Evolutionary conservation across 2,329 filamentous ascomycete species (phyloP), one percentile per base, ranked within the genome.

Genomic region (Plectosphaerella cucumerina): DNA sequence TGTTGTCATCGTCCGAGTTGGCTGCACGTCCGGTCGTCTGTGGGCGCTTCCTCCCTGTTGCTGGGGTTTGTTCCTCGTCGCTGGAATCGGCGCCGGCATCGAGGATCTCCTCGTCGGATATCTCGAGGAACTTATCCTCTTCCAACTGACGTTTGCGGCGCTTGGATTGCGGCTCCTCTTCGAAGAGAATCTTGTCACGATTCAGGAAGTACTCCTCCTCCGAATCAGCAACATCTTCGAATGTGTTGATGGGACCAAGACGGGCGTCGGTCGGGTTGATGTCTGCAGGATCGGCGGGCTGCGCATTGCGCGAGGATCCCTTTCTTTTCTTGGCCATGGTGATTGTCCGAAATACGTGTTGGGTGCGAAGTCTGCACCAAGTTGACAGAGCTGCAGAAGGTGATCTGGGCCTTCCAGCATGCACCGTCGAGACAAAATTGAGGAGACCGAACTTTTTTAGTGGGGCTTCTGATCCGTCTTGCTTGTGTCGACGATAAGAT

Each of bases 151-250:
- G 87, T 60, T 86, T 84, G 62, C 85, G 78, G 57, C 89, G 84
- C 73, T 97, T 97, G 26, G 85, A 84, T 37, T 83, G 81, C 14
- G 87, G 89, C 33, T 80, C 87, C 58, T 96, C 90, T 26, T 96
- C 90, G 35, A 99, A 78, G 62, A 93, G 70, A 56, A 99, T 85
- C 64, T 89, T 87, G 70, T 99, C 94, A 57, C 88, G 83, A 57
- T 92, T 87, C 53, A 92, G 76, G 62, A 93, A 90, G 67, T 96
- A 96, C 65, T 96, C 90, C 68, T 99, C 94, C 67, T 96, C 90
- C 1, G 91, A 95, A 66, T 97, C 87, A 58, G 92, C 90, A 60
- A 99, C 86, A 70, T 96, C 90, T 68, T 93, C 85, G 68, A 81
- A 93, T 3, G 82, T 85, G 44, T 68, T 75, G 60, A 85, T 73